Base-by-base conservation (phyloP, 352 stramenopile genomes). In the Globisporangium acanthophoron region DNA sequence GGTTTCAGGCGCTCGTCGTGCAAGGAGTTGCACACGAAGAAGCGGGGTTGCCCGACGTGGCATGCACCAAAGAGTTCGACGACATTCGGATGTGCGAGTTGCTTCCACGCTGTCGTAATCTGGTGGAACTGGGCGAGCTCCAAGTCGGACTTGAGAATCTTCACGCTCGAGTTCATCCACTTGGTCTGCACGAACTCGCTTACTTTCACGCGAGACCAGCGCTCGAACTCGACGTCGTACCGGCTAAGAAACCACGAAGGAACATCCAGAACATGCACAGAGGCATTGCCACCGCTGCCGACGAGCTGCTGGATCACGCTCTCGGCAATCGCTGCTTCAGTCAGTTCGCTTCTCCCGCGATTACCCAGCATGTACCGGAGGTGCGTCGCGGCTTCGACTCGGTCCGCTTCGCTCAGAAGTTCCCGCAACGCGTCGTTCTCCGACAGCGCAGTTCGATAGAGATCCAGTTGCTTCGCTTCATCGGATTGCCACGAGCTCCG, bases 181-280 rank as follows among this genome's bases (percentile, higher is more conserved):
- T 24, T 31, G 13, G 24, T 31, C 27, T 49, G 39, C 21, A 49
- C 39, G 18, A 46, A 37, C 27, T 18, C 15, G 5, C 18, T 33
- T n/a, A 33, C 48, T 2, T 31, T 29, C 35, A 45, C 44, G 13
- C n/a, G 11, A 12, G 29, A 33, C 54, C 43, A 59, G 41, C 39
- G 41, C 27, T 52, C 44, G 15, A 59, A 43, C 20, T 52, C 54
- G 31, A 59, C 27, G 29, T 59, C 35, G 52, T 41, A 50, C 3
- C 52, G 52, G 18, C 39, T 50, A 9, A 58, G 29, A 12, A 58
- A 58, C 41, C 54, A 59, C 18, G 11, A 0, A 2, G 54, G 54
- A 20, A 40, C 43, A 11, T 37, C n/a, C 20, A 18, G 18, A 12
- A 35, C 12, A 21, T 20, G 20, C 20, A 24, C 37, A 18, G 11